A percentile compares a stretch with the other conserved stretches of the same genome.
phyloP scores from a whole-genome alignment of 768 basidiomycete species.

The Trametes elegans region DNA sequence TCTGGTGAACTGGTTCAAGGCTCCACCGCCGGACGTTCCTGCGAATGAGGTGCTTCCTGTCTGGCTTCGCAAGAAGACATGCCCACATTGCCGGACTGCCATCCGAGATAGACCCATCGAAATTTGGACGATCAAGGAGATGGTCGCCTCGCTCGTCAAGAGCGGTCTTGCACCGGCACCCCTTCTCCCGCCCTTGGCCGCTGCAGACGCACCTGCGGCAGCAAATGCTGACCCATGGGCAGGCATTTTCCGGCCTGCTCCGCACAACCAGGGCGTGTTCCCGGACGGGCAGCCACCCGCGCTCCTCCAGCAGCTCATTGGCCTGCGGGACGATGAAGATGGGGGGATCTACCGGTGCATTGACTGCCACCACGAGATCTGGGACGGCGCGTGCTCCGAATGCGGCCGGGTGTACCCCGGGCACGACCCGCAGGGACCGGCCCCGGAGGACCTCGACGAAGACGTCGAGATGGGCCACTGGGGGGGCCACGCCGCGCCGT shows the following conservation, averaged over 20 bases:
- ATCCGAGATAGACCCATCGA: conserved; percentile 45
- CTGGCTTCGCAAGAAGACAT: conserved; percentile 39
- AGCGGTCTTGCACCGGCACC: conserved; percentile 46
- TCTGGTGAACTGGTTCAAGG: conserved; percentile 75
- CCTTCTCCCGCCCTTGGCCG: conserved; percentile 16
- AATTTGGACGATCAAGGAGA: conserved; percentile 47
- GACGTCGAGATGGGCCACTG: conserved; percentile 1
- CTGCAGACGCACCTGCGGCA: conserved; percentile 26
- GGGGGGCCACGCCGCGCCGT: neutral
- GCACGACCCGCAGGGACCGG: conserved; percentile 31
- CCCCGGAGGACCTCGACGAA: conserved; percentile 7
- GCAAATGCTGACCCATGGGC: conserved; percentile 59
- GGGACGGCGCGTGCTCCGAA: conserved; percentile 59
- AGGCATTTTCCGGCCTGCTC: conserved; percentile 47
- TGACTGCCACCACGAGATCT: conserved; percentile 78
- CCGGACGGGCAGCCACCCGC: conserved; percentile 23
- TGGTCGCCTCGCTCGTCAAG: conserved; percentile 45
- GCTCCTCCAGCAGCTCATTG: conserved; percentile 43
- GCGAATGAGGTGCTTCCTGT: conserved; percentile 23
- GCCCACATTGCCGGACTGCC: conserved; percentile 44
- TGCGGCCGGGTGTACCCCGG: conserved; percentile 63
- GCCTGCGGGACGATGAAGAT: conserved; percentile 72
- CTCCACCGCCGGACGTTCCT: conserved; percentile 25
- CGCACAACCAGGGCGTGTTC: conserved; percentile 1
- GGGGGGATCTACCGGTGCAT: conserved; percentile 75